These are phyloP conservation scores for Clohesyomyces aquaticus DNA, from an alignment of 495 filamentous ascomycete species.

Conservation along the genomic window DNA sequence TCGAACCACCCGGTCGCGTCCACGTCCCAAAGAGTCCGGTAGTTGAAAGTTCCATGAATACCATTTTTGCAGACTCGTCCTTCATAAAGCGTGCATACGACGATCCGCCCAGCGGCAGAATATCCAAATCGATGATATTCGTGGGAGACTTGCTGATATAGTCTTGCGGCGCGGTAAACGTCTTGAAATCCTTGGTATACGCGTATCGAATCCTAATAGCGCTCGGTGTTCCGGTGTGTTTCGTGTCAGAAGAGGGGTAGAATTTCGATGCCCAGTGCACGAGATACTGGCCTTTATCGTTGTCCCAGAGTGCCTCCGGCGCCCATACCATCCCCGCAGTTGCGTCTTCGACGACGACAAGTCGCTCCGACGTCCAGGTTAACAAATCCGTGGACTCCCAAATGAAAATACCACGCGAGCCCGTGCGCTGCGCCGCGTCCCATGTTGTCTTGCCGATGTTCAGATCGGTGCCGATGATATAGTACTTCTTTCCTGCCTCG, in stretches of 20 bases:
- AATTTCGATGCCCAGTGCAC: slow-evolving; percentile 61
- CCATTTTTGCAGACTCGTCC: slow-evolving; percentile 56
- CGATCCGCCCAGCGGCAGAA: slow-evolving; percentile 46
- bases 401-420: slow-evolving; percentile 56
- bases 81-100: slow-evolving; percentile 58
- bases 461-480: slow-evolving; percentile 58
- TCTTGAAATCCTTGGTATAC: slow-evolving; percentile 34
- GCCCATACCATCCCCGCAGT: slow-evolving; percentile 62
- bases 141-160: slow-evolving; percentile 39
- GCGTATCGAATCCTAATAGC: slow-evolving; percentile 31
- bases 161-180: not conserved
- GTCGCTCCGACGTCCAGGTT: slow-evolving; percentile 54
- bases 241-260: slow-evolving; percentile 19
- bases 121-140: slow-evolving; percentile 46
- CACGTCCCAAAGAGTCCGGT: slow-evolving; percentile 57
- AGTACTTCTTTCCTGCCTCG: slow-evolving; percentile 58
- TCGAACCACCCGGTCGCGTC: slow-evolving; percentile 52
- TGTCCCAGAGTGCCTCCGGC: slow-evolving; percentile 59
- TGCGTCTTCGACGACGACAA: slow-evolving; percentile 53
- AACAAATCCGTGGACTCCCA: slow-evolving; percentile 58
- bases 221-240: slow-evolving; percentile 23
- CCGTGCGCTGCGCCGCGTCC: slow-evolving; percentile 57
- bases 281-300: slow-evolving; percentile 54
- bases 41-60: slow-evolving; percentile 54
- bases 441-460: slow-evolving; percentile 58